Conservation (phyloP, 2,329 filamentous ascomycete species). For the Drechslerella dactyloides region DNA sequence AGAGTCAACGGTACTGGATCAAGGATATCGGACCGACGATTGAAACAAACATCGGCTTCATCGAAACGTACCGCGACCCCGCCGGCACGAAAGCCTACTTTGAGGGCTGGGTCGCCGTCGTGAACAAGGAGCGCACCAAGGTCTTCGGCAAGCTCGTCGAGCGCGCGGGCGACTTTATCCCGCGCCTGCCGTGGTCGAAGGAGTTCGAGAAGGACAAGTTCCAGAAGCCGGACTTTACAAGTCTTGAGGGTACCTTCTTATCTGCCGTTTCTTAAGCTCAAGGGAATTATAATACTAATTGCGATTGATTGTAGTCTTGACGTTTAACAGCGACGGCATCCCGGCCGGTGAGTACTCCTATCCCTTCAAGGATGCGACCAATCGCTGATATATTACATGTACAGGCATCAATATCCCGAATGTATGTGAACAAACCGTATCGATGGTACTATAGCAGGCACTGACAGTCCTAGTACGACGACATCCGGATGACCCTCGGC, state of each 20-base stretch:
- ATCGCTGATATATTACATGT: slow-evolving; percentile 58
- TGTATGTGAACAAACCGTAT: slow-evolving; percentile 54
- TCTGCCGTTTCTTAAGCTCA: no score
- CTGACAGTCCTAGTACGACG: slow-evolving; percentile 65
- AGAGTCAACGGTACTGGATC: slow-evolving; percentile 78
- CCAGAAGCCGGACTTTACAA: slow-evolving; percentile 92
- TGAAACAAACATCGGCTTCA: slow-evolving; percentile 81
- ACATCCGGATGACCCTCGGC: slow-evolving; percentile 79
- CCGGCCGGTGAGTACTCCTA: slow-evolving; percentile 64
- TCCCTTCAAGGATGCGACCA: slow-evolving; percentile 66
- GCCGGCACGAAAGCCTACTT: slow-evolving; percentile 81
- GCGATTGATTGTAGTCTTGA: slow-evolving; percentile 49
- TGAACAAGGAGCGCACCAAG: slow-evolving; percentile 65
- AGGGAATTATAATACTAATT: no score
- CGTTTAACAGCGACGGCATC: slow-evolving; percentile 61
- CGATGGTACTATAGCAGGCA: background rate
- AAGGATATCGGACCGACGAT: slow-evolving; percentile 79
- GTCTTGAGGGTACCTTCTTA: slow-evolving; percentile 89
- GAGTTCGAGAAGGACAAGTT: slow-evolving; percentile 98
- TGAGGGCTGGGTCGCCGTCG: slow-evolving; percentile 82
- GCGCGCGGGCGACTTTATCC: slow-evolving; percentile 81
- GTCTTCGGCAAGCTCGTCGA: slow-evolving; percentile 80
- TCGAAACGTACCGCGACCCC: slow-evolving; percentile 84
- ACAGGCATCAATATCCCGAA: slow-evolving; percentile 63
- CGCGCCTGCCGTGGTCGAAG: slow-evolving; percentile 82